These are phyloP conservation scores for Aphanocladium album DNA, from an alignment of 2,329 filamentous ascomycete species.

Conservation along the genomic window DNA sequence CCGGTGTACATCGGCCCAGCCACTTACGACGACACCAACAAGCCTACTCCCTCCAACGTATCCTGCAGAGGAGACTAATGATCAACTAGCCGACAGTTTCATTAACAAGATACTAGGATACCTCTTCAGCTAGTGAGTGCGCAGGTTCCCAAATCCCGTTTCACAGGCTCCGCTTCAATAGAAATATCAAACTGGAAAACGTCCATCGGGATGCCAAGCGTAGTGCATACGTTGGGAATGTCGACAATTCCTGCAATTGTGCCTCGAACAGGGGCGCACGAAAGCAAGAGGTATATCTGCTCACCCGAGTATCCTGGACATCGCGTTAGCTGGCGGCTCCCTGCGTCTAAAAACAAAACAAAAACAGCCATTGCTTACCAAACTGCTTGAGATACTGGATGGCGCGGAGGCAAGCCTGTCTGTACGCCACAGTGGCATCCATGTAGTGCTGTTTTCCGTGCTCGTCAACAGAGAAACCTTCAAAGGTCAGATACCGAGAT, in stretches of 20 bases:
- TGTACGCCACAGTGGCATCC: constrained; percentile 80
- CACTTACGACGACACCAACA: too few relatives aligned
- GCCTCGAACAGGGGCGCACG: constrained; percentile 81
- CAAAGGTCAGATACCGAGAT: constrained; percentile 72
- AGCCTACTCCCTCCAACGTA: too few relatives aligned
- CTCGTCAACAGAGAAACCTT: constrained; percentile 87
- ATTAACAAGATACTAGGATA: neutral
- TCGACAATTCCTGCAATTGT: constrained; percentile 87
- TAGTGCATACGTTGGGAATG: constrained; percentile 88
- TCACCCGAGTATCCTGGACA: constrained; percentile 58
- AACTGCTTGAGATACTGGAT: constrained; percentile 34
- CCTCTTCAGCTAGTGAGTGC: constrained; percentile 5
- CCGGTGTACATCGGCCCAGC: too few relatives aligned
- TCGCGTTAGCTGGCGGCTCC: neutral
- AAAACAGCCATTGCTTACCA: constrained; percentile 17
- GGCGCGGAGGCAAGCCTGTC: constrained; percentile 65
- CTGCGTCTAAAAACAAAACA: neutral
- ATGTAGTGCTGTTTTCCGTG: constrained; percentile 85
- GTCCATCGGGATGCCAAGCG: constrained; percentile 81
- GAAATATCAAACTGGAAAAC: constrained; percentile 93
- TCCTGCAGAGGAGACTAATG: too few relatives aligned
- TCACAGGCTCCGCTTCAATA: constrained; percentile 19
- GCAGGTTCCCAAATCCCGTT: constrained; percentile 20
- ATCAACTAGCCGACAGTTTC: too few relatives aligned
- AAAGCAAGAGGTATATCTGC: constrained; percentile 80